These are phyloP conservation scores for Neodidymelliopsis sp. DNA, from an alignment of 2,329 filamentous ascomycete genomes.

Conservation along the genomic window DNA sequence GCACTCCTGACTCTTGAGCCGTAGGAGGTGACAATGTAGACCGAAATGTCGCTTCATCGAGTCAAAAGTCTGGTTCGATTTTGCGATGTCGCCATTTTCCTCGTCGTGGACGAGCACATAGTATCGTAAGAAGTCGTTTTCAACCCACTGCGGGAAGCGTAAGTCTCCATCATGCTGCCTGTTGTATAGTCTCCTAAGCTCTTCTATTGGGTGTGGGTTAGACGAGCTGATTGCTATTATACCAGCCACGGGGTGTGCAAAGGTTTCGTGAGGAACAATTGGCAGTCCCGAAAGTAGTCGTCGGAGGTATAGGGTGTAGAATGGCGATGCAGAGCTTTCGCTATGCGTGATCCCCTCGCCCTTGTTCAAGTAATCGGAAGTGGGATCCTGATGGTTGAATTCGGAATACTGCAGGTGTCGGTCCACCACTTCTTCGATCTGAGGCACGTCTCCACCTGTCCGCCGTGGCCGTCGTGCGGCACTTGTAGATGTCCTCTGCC, in stretches of 20 bases:
- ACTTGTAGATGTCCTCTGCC: conserved; percentile 35
- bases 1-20: conserved; percentile 84
- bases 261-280: conserved; percentile 86
- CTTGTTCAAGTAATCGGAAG: conserved; percentile 54
- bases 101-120: conserved; percentile 98
- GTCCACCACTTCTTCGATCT: conserved; percentile 82
- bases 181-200: conserved; percentile 81
- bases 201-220: conserved; percentile 83
- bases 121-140: conserved; percentile 91
- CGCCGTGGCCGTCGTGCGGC: conserved; percentile 47
- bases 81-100: conserved; percentile 89
- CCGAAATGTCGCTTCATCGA: conserved; percentile 99
- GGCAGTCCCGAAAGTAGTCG: conserved; percentile 82
- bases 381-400: conserved; percentile 50
- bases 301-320: conserved; percentile 85
- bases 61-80: conserved; percentile 90
- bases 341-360: conserved; percentile 19
- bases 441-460: conserved; percentile 63
- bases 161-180: conserved; percentile 81
- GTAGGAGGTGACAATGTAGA: conserved; percentile 89
- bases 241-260: conserved; percentile 91
- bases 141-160: conserved; percentile 82
- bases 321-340: conserved; percentile 67
- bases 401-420: conserved; percentile 81
- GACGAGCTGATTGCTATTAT: conserved; percentile 94